Conservation (phyloP, 2,329 filamentous ascomycete species). For the Aureobasidium sp. region DNA sequence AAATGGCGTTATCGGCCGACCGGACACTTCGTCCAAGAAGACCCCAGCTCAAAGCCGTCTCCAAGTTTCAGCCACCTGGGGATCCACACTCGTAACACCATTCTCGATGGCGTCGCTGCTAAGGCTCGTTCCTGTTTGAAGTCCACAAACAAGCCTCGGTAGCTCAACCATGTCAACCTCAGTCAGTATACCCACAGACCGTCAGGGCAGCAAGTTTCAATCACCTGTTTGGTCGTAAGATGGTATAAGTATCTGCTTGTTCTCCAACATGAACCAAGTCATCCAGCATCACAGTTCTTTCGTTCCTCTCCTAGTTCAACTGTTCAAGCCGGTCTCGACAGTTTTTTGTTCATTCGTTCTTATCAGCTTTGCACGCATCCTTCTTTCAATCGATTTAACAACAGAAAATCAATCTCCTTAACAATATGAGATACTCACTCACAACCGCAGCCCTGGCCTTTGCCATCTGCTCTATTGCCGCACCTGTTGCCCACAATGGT, state of each 20-base stretch:
- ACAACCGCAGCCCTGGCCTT: constrained; percentile 26
- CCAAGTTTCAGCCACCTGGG: constrained; percentile 1
- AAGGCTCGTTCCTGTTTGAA: not conserved
- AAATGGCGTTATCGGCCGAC: not conserved
- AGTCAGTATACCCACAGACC: not conserved
- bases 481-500: constrained; percentile 11
- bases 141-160: constrained; percentile 1
- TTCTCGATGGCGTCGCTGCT: not conserved
- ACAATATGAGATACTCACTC: constrained; percentile 28
- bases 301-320: not conserved
- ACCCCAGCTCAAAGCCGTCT: not conserved
- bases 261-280: not conserved
- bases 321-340: constrained; percentile 16
- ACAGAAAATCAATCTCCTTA: not conserved
- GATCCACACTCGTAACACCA: constrained; percentile 11
- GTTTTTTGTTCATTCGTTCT: constrained; percentile 3
- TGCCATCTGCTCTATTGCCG: constrained; percentile 23
- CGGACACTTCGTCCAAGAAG: not conserved
- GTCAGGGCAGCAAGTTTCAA: not conserved
- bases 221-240: not conserved
- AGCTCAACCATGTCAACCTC: not conserved
- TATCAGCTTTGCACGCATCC: not conserved
- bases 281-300: constrained; percentile 8
- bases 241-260: constrained; percentile 12
- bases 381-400: not conserved